Evolutionary conservation across 2,329 filamentous ascomycete genomes (phyloP), one percentile per base, ranked within the genome.

Genomic region (Trichoderma atrobrunneum): DNA sequence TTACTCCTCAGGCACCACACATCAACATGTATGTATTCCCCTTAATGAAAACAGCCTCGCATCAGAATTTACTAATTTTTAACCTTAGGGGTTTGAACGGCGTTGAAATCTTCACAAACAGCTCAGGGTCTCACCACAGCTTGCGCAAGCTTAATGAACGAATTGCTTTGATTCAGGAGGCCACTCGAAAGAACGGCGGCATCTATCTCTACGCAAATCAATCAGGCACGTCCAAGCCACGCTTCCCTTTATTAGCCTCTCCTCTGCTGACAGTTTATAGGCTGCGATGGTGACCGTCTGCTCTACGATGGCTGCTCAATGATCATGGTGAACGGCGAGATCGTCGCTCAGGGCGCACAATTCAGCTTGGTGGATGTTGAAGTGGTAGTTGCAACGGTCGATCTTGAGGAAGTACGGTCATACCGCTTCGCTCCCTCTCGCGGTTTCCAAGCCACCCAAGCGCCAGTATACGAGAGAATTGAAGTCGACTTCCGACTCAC

Each of bases 331-430:
- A 92, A 91, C 73, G 90, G 90, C 11, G 84, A 87, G 28, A 86
- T 91, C 24, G 82, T 92, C 1, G 89, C 87, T 1, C 90, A 92
- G 77, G 88, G 86, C 0, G 84, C 85, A 1, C 90, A 92, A 72
- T 92, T 92, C 80, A 88, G 85, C 16, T 78, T 91, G 2, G 72
- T 90, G 88, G 84, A 84, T n/a, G 90, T 92, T 7, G 90, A 92
- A 76, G 89, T 92, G 5, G 81, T 91, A 21, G 88, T 86, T 6
- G 91, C 90, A 3, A 92, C 89, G 0, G 84, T 92, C 7, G 90
- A 92, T 75, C 82, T 93, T 2, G 93, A 95, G 76, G 90, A 93
- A 74, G 91, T 95, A 7, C n/a, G 82, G 84, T 43, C 54, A 32
- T 72, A 69, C 24, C 32, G 36, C 24, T 71, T 56, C 18, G 28